These are phyloP conservation scores for Oryza officinalis DNA, from an alignment of 176 grass and related monocot species.

Conservation along the genomic window DNA sequence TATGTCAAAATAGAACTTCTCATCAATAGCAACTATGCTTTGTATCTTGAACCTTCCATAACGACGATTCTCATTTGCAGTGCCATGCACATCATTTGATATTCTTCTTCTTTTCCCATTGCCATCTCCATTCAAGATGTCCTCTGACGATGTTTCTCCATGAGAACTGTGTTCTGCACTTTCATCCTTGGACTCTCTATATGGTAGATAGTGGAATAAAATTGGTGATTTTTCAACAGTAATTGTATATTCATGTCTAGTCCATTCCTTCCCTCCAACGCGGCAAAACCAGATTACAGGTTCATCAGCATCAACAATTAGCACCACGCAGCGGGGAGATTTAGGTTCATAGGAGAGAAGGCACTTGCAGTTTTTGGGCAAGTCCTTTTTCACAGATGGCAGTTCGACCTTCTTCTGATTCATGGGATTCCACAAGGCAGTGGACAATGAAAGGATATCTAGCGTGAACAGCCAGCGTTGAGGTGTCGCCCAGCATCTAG, in stretches of 20 bases:
- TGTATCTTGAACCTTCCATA: not conserved
- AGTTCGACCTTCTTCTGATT: not conserved
- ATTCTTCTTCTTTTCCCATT: not conserved
- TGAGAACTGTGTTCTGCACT: not conserved
- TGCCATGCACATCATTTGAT: not conserved
- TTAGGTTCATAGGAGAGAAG: not conserved
- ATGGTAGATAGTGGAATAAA: too few species aligned
- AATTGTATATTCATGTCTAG: not conserved
- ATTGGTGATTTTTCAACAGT: not conserved
- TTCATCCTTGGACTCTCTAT: not conserved
- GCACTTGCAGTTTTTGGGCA: not conserved
- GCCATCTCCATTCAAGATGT: not conserved
- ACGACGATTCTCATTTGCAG: not conserved
- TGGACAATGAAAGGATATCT: not conserved
- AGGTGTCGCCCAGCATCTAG: not conserved
- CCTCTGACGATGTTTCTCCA: not conserved
- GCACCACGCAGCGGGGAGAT: not conserved
- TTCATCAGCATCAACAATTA: not conserved
- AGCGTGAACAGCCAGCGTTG: not conserved
- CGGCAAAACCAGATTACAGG: not conserved
- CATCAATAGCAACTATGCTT: not conserved
- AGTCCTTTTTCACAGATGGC: not conserved
- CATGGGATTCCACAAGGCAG: not conserved
- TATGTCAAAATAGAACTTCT: conserved; percentile 16
- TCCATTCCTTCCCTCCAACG: not conserved